Conservation (phyloP, 495 filamentous ascomycete species). For the Pyrenula massariospora region DNA sequence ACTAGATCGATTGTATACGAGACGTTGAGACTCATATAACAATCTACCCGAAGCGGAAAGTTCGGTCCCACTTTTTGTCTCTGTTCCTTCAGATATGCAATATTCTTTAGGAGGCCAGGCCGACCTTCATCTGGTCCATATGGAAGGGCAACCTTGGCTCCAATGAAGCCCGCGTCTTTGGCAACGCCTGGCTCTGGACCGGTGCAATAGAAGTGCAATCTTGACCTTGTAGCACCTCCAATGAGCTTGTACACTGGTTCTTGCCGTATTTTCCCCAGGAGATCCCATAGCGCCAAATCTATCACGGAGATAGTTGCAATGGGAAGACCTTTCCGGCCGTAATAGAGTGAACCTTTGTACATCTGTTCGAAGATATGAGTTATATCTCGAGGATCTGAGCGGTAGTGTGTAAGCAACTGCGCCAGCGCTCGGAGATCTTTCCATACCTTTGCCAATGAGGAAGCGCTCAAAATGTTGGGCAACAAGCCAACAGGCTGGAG, state of each 20-base stretch:
- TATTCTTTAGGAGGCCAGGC: slow-evolving; percentile 71
- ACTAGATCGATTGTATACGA: slow-evolving; percentile 84
- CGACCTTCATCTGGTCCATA: slow-evolving; percentile 80
- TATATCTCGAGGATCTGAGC: slow-evolving; percentile 67
- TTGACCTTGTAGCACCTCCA: slow-evolving; percentile 68
- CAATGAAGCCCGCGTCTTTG: slow-evolving; percentile 74
- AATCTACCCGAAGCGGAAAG: slow-evolving; percentile 89
- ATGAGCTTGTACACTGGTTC: slow-evolving; percentile 94
- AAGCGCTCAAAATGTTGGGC: slow-evolving; percentile 87
- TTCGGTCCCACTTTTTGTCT: slow-evolving; percentile 75
- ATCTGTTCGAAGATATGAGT: slow-evolving; percentile 89
- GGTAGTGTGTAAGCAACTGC: background rate
- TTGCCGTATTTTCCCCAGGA: slow-evolving; percentile 76
- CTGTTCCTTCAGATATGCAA: slow-evolving; percentile 76
- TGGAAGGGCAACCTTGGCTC: slow-evolving; percentile 78
- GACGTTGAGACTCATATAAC: slow-evolving; percentile 91
- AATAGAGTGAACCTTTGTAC: slow-evolving; percentile 92
- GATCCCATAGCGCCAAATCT: slow-evolving; percentile 84
- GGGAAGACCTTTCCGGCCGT: slow-evolving; percentile 82
- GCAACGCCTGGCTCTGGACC: slow-evolving; percentile 71
- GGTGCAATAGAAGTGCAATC: slow-evolving; percentile 87
- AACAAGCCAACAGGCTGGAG: slow-evolving; percentile 85
- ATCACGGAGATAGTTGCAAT: slow-evolving; percentile 88
- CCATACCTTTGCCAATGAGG: slow-evolving; percentile 61
- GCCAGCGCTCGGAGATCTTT: background rate